Percentiles rank a stretch among this genome's conserved stretches.
Evolutionary conservation across 2,329 filamentous ascomycete species (phyloP).

Genomic region (Pseudopithomyces chartarum): DNA sequence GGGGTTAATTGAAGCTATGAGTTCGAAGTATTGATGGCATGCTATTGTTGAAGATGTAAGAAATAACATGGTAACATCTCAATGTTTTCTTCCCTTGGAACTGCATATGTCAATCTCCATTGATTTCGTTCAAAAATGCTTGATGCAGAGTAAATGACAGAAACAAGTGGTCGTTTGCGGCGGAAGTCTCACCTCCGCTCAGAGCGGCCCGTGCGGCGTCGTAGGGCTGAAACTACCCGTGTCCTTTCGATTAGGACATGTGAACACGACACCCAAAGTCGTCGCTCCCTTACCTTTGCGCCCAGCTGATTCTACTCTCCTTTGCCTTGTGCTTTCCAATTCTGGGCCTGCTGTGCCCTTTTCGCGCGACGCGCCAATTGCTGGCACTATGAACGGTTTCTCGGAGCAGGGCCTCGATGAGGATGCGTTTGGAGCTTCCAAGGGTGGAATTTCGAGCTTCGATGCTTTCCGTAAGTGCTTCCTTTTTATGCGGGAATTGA

Average conservation of each 20-base stretch:
- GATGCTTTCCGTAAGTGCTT: conserved; percentile 89
- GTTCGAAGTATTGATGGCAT: too few species aligned
- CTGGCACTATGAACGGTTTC: conserved; percentile 74
- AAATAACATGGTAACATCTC: too few species aligned
- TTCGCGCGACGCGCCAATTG: conserved; percentile 20
- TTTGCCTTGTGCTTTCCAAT: conserved; percentile 15
- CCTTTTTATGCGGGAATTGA: conserved; percentile 4
- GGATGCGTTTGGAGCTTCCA: conserved; percentile 77
- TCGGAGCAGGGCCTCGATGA: conserved; percentile 71
- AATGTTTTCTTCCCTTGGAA: too few species aligned
- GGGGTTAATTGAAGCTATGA: too few species aligned
- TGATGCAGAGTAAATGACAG: not conserved
- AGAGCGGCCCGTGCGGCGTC: conserved; percentile 14
- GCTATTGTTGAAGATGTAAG: too few species aligned
- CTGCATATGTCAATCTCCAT: too few species aligned
- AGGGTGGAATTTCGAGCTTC: conserved; percentile 73
- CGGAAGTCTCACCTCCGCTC: conserved; percentile 26
- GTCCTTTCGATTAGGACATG: conserved; percentile 35
- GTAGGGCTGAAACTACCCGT: conserved; percentile 40
- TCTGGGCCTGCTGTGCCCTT: conserved; percentile 33
- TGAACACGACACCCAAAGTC: conserved; percentile 8
- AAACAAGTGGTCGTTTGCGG: conserved; percentile 9
- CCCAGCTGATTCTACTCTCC: conserved; percentile 7
- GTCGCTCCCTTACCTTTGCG: conserved; percentile 24
- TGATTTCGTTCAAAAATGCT: not conserved